A percentile compares a stretch with the other conserved stretches of the same genome.
phyloP scores from a whole-genome alignment of 805 yeast species.

The Saccharomycopsis lassenensis region DNA sequence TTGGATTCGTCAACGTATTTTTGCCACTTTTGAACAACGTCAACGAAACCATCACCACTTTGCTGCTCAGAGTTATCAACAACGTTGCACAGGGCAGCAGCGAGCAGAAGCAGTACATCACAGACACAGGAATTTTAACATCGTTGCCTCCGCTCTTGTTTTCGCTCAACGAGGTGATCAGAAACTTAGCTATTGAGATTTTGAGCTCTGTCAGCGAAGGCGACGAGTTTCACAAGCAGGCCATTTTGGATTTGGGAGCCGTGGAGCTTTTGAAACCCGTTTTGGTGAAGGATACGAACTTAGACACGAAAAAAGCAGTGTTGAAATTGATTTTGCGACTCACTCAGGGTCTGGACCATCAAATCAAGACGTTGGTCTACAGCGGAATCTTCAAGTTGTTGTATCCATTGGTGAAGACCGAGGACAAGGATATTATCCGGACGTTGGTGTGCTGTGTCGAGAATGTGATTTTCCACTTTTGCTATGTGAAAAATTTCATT shows the following conservation, averaged over 20 bases:
- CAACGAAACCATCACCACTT: conserved; percentile 18
- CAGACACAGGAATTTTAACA: conserved; percentile 16
- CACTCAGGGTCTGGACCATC: conserved; percentile 15
- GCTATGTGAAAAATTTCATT: conserved; percentile 18
- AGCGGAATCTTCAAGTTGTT: conserved; percentile 17
- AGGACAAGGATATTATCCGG: conserved; percentile 10
- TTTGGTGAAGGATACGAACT: conserved; percentile 6
- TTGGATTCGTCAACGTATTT: conserved; percentile 17
- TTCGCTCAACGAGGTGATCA: conserved; percentile 17
- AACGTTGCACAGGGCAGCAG: conserved; percentile 14
- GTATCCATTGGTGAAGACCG: conserved; percentile 14
- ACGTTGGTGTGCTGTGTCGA: conserved; percentile 18
- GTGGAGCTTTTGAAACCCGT: conserved; percentile 17
- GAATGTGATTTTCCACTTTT: conserved; percentile 18
- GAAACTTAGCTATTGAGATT: conserved; percentile 10
- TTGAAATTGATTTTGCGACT: conserved; percentile 9
- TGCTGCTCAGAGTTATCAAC: conserved; percentile 16
- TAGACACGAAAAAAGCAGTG: conserved; percentile 6
- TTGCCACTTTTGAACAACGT: conserved; percentile 17
- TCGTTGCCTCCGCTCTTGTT: conserved; percentile 17
- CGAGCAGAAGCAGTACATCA: conserved; percentile 15
- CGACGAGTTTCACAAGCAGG: conserved; percentile 17
- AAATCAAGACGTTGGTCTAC: conserved; percentile 15
- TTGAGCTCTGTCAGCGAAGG: conserved; percentile 15
- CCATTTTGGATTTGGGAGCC: conserved; percentile 17